Percentiles rank a stretch among this genome's conserved stretches.
These are phyloP conservation scores for Mesotaenium endlicherianum DNA, from an alignment of 139 green algal genomes.

Conservation along the genomic window DNA sequence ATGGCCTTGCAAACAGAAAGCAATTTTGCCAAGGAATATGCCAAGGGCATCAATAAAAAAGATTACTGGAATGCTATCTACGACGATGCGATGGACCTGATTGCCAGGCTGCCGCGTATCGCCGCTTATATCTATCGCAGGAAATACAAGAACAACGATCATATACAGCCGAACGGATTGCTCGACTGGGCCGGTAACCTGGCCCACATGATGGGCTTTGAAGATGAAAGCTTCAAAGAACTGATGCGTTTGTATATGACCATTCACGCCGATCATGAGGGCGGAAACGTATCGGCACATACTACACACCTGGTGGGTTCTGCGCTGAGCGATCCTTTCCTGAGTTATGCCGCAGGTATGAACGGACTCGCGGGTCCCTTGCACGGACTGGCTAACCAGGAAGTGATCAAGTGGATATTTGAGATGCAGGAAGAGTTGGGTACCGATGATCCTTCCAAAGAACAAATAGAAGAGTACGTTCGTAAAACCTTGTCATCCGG, in stretches of 20 bases:
- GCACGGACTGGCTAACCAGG: conserved; percentile 96
- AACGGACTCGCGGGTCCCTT: conserved; percentile 92
- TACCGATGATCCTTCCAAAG: conserved; percentile 71
- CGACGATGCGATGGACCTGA: conserved; percentile 90
- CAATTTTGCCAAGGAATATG: conserved; percentile 84
- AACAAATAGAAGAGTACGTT: conserved; percentile 81
- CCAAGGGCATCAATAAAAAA: conserved; percentile 79
- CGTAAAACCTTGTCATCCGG: conserved; percentile 83
- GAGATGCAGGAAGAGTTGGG: conserved; percentile 74
- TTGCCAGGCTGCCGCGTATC: conserved; percentile 87
- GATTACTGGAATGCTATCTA: conserved; percentile 82
- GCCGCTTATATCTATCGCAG: conserved; percentile 85
- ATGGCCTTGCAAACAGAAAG: conserved; percentile 70
- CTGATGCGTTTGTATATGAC: conserved; percentile 96
- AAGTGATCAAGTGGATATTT: conserved; percentile 87
- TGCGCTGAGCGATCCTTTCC: conserved; percentile 93
- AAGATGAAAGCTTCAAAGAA: conserved; percentile 70
- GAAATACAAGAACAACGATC: conserved; percentile 61
- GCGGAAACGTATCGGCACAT: conserved; percentile 93
- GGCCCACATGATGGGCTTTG: conserved; percentile 90
- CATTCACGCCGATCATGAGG: conserved; percentile 81
- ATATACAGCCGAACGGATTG: conserved; percentile 63
- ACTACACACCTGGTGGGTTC: conserved; percentile 81
- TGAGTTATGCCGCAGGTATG: conserved; percentile 87
- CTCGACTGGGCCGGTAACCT: conserved; percentile 95